Evolutionary conservation across 2,329 filamentous ascomycete species (phyloP).

Genomic region (Fusarium algeriense): DNA sequence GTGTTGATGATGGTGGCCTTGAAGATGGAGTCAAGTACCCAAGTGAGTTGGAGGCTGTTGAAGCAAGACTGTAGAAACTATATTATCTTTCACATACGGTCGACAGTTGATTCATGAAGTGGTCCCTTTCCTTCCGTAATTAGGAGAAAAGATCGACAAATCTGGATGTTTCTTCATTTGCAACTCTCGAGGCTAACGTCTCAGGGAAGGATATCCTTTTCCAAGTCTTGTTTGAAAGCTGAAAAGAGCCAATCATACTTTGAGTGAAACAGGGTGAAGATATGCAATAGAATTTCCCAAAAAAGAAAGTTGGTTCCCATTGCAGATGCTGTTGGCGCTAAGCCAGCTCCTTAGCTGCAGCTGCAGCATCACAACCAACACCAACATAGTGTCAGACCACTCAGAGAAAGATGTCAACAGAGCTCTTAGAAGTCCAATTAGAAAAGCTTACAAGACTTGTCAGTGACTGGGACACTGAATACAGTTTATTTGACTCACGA

Average conservation of each 20-base stretch:
- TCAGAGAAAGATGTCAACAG: background rate
- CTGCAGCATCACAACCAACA: constrained; percentile 4
- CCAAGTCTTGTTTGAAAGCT: background rate
- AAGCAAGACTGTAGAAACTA: constrained; percentile 30
- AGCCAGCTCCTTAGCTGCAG: background rate
- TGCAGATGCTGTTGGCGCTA: constrained; percentile 39
- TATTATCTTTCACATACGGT: background rate
- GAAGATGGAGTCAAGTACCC: constrained; percentile 31
- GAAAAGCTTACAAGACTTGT: background rate
- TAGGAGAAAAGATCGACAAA: background rate
- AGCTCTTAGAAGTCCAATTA: background rate
- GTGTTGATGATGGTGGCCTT: background rate
- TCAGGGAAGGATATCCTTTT: background rate
- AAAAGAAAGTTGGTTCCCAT: background rate
- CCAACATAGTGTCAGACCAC: constrained; percentile 3
- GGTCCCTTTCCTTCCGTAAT: background rate
- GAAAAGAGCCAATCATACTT: background rate
- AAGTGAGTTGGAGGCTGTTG: constrained; percentile 42
- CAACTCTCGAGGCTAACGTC: background rate
- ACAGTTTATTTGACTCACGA: background rate
- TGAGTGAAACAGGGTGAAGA: background rate
- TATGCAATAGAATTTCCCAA: background rate
- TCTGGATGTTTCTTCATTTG: background rate
- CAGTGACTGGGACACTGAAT: background rate
- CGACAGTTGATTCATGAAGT: background rate